Evolutionary conservation across 2,329 filamentous ascomycete species (phyloP).

Genomic region (Exophiala phaeomuriformis): DNA sequence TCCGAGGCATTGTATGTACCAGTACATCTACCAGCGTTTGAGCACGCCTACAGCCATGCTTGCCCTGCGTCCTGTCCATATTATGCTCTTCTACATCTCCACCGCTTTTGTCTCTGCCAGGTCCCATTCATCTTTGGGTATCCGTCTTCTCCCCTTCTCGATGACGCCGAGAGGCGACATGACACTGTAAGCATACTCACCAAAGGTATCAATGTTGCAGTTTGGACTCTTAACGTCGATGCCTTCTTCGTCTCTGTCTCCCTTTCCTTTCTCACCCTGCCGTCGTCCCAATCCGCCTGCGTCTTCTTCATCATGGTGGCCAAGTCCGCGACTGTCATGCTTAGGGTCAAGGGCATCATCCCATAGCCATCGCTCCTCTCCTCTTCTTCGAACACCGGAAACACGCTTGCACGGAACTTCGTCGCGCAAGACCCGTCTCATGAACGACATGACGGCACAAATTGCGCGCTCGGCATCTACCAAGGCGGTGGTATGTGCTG

Average conservation of each 20-base stretch:
- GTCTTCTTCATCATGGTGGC: no score
- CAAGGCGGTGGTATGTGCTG: conserved; percentile 19
- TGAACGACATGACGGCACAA: conserved; percentile 16
- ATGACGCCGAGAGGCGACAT: conserved; percentile 11
- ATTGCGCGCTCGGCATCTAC: conserved; percentile 21
- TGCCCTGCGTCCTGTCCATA: no score
- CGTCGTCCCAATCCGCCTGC: background rate
- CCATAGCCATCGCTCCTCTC: conserved; percentile 22
- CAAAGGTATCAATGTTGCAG: background rate
- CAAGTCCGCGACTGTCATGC: background rate
- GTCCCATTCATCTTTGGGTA: background rate
- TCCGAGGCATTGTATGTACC: no score
- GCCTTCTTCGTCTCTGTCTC: background rate
- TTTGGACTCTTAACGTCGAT: background rate
- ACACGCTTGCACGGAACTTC: conserved; percentile 10
- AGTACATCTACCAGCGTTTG: no score
- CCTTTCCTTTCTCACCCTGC: background rate
- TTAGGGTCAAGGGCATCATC: conserved; percentile 5
- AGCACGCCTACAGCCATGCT: no score
- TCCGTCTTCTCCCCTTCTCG: conserved; percentile 9
- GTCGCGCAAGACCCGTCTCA: conserved; percentile 14
- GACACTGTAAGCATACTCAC: conserved; percentile 8
- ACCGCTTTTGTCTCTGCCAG: background rate
- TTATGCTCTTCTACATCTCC: background rate
- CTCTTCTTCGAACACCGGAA: conserved; percentile 1